Evolutionary conservation across 371 early-diverging fungal species (phyloP).

Genomic region (Cokeromyces recurvatus): DNA sequence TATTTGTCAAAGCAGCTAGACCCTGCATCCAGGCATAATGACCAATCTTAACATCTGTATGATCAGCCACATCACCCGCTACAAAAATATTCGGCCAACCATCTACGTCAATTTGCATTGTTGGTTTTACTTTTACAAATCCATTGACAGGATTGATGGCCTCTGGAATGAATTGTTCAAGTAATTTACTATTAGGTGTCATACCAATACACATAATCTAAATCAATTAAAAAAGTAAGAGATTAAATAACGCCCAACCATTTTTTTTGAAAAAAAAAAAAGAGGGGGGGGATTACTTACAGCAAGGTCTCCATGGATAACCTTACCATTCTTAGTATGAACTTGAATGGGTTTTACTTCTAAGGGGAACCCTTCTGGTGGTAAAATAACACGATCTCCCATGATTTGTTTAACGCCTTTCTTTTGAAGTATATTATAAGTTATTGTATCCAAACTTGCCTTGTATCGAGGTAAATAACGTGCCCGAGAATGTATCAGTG

Average conservation of each 20-base stretch:
- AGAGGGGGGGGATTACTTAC: no score
- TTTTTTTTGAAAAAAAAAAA: no score
- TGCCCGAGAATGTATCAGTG: conserved; percentile 57
- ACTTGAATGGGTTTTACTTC: conserved; percentile 47
- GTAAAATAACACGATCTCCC: conserved; percentile 46
- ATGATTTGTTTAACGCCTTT: conserved; percentile 46
- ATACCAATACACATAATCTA: conserved; percentile 64
- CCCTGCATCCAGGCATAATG: conserved; percentile 47
- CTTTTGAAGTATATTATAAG: conserved; percentile 36
- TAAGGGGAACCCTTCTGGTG: conserved; percentile 38
- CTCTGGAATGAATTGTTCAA: conserved; percentile 37
- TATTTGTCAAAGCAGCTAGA: conserved; percentile 24
- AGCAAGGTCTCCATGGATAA: conserved; percentile 50
- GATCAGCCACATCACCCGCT: conserved; percentile 57
- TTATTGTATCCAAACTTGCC: conserved; percentile 37
- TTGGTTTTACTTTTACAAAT: conserved; percentile 52
- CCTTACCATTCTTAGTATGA: conserved; percentile 37
- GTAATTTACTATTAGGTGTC: conserved; percentile 54
- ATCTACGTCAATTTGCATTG: conserved; percentile 62
- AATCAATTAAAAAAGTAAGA: background rate
- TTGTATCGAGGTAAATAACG: conserved; percentile 53
- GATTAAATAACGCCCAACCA: background rate
- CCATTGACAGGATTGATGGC: conserved; percentile 42
- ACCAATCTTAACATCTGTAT: conserved; percentile 49
- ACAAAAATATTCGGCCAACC: conserved; percentile 62